A percentile compares a stretch with the other conserved stretches of the same genome.
phyloP scores from a whole-genome alignment of 1,139 yeast genomes.

The Geotrichum histeridarum region DNA sequence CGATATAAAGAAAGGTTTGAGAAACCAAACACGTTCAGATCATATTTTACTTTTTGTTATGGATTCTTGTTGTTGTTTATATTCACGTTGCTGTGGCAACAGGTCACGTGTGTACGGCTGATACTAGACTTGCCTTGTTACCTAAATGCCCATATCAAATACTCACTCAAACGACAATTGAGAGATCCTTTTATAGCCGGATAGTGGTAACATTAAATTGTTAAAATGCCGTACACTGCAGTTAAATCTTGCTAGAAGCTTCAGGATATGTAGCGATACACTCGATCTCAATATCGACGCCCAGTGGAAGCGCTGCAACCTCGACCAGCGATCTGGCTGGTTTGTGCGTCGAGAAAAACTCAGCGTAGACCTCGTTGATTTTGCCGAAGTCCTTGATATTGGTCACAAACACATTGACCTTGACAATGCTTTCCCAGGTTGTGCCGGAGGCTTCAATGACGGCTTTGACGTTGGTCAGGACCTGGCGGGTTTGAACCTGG shows the following conservation, averaged over 20 bases:
- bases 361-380: slow-evolving; percentile 76
- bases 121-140: neutral
- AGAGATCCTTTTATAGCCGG: too few species aligned
- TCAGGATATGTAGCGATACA: slow-evolving; percentile 50
- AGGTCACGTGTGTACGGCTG: slow-evolving; percentile 1
- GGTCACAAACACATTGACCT: slow-evolving; percentile 80
- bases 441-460: slow-evolving; percentile 81
- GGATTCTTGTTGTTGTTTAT: slow-evolving; percentile 7
- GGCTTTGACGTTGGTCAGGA: slow-evolving; percentile 65
- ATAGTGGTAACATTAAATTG: neutral
- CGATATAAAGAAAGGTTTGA: neutral
- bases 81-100: slow-evolving; percentile 2
- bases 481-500: slow-evolving; percentile 80
- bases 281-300: slow-evolving; percentile 64
- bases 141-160: too few species aligned
- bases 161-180: neutral
- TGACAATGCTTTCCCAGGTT: slow-evolving; percentile 71
- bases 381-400: slow-evolving; percentile 79
- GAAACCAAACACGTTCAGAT: neutral
- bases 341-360: slow-evolving; percentile 72
- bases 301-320: slow-evolving; percentile 79
- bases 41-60: neutral
- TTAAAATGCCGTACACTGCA: neutral
- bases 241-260: neutral
- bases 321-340: slow-evolving; percentile 97